A percentile compares a stretch with the other conserved stretches of the same genome.
These are phyloP conservation scores for Emydomyces testavorans DNA, from an alignment of 2,329 filamentous ascomycete species.

Conservation along the genomic window DNA sequence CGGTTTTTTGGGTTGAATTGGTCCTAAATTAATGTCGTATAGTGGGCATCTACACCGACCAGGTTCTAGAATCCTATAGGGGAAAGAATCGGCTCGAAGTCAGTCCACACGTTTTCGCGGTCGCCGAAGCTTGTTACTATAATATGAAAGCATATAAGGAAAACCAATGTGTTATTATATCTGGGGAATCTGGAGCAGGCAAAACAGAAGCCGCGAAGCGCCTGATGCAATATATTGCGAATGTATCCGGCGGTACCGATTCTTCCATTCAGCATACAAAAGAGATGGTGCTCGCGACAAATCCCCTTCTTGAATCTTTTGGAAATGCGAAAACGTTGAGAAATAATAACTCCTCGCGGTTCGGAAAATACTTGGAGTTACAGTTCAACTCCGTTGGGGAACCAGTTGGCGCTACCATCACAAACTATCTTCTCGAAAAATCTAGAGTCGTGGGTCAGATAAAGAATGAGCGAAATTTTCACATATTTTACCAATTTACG, in stretches of 20 bases:
- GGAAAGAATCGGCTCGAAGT: conserved; percentile 92
- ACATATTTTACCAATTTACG: conserved; percentile 98
- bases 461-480: conserved; percentile 89
- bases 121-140: conserved; percentile 93
- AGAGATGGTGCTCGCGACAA: conserved; percentile 98
- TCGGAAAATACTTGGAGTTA: conserved; percentile 96
- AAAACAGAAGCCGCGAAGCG: conserved; percentile 98
- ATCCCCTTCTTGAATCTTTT: conserved; percentile 91
- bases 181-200: conserved; percentile 91
- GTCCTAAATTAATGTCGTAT: conserved; percentile 28
- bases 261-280: conserved; percentile 93
- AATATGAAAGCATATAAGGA: conserved; percentile 99
- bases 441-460: conserved; percentile 92
- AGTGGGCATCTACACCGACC: conserved; percentile 94
- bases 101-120: conserved; percentile 92
- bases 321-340: conserved; percentile 95
- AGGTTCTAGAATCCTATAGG: conserved; percentile 83
- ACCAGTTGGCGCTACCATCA: conserved; percentile 92
- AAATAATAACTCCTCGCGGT: conserved; percentile 97
- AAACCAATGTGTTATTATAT: conserved; percentile 99
- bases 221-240: conserved; percentile 99
- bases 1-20: neutral
- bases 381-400: conserved; percentile 89
- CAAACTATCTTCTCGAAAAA: conserved; percentile 95
- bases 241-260: conserved; percentile 73